Evolutionary conservation across 2,329 filamentous ascomycete species (phyloP), one percentile per base, ranked within the genome.

Genomic region (Raffaelea arxii): DNA sequence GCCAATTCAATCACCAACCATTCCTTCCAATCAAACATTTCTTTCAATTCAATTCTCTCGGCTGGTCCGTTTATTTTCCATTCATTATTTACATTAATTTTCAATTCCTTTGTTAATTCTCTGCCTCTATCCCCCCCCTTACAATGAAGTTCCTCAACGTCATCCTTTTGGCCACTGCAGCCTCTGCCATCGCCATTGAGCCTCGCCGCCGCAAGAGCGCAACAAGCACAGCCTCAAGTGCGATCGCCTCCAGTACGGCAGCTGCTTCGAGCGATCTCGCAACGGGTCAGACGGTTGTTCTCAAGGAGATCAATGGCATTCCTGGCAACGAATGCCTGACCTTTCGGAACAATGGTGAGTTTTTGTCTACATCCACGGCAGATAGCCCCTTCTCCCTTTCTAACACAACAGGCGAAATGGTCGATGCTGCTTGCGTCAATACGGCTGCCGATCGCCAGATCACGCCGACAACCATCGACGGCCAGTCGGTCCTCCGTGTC

Each of bases 271-370:
- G 43, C 25, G 47, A 45, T 27, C 41, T 41, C 16, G 41, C 16
- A 21, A 25, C 19, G 21, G 46, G 50, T 11, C 45, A 55, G 21
- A 66, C 62, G 0, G 51, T 66, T 4, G 65, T 67, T n/a, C 58
- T 66, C 48, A 62, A 59, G 32, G 65, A 68, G 52, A 54, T 63
- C 42, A 58, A 55, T 18, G 65, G 65, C 19, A 54, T 68, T 6
- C 56, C 61, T 1, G 59, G 59, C 41, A 62, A 62, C 46, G 59
- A 62, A 51, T 62, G 58, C 48, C 53, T 68, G n/a, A 67, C 65
- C 14, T 67, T 68, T 53, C 60, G 65, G 47, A 68, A 68, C 52
- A 66, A 67, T 45, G 64, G 63, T 63, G 50, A 12, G 46, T 27
- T n/a, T 21, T 16, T 27, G n/a, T n/a, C n/a, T n/a, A n/a, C n/a